Evolutionary conservation across 2,329 filamentous ascomycete genomes (phyloP), one percentile per base, ranked within the genome.

Genomic region (Aspergillus sergii): DNA sequence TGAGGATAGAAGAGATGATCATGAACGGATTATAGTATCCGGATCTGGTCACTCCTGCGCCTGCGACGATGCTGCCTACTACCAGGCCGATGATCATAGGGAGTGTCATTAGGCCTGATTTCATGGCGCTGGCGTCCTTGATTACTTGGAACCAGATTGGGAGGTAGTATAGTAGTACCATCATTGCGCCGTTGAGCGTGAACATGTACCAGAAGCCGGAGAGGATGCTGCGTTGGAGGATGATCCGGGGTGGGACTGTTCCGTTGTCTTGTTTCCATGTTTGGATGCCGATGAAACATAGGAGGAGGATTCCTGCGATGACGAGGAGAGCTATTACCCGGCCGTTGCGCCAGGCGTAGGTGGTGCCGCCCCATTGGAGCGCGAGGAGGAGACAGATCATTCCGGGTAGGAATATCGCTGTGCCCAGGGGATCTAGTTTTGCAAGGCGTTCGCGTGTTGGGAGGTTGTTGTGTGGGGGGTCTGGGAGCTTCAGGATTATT

Each of bases 331-430:
- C 61, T 6, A 68, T 63, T n/a, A 67, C 59, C 0, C 59, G 59
- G 6, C 55, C 41, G 43, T 34, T 65, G 14, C 19, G 32, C 66
- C 66, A 68, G 1, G 54, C 4, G 36, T 67, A 68, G 2, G 48
- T 59, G 0, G 57, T 57, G 2, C 66, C 66, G 2, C 64, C 66
- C 64, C 65, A 68, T 21, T 67, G 61, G 1, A 68, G 56, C 5
- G 63, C 65, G 4, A 68, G 61, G 8, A 66, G 51, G 8, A 67
- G 57, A n/a, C 62, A 64, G 41, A 68, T 46, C 3, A 64, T 43
- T 1, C 54, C 65, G 2, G 62, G 59, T 3, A 65, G 28, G 14
- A 66, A 55, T 28, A 48, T n/a, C 0, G 57, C 14, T 0, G 59
- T 59, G 0, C 64, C 61, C 1, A 61, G 30, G 2, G 51, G 26